phyloP scores from a whole-genome alignment of 2,329 filamentous ascomycete genomes.

The Colletotrichum ledebouriae region DNA sequence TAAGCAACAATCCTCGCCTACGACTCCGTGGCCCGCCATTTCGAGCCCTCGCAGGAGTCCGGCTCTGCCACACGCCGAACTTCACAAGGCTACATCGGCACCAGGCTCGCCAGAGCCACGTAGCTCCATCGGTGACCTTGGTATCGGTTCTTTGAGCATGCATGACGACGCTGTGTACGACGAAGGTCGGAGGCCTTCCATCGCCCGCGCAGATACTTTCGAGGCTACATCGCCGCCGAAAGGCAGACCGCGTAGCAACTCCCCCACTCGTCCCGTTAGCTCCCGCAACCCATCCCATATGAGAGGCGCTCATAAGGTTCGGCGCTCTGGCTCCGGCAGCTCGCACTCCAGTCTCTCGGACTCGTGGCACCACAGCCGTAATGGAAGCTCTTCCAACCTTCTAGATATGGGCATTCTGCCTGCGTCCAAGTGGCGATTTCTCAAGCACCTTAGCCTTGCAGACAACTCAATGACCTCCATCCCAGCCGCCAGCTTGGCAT shows the following conservation, averaged over 20 bases:
- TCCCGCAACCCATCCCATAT: conserved; percentile 80
- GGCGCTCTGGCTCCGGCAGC: conserved; percentile 90
- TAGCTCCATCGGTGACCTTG: conserved; percentile 62
- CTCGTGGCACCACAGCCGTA: conserved; percentile 69
- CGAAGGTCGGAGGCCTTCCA: conserved; percentile 58
- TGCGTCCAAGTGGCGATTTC: conserved; percentile 91
- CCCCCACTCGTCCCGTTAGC: conserved; percentile 81
- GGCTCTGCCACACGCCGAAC: conserved; percentile 73
- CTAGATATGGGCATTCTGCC: conserved; percentile 80
- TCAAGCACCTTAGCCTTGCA: conserved; percentile 90
- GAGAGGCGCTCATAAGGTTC: conserved; percentile 80
- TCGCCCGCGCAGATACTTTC: conserved; percentile 63
- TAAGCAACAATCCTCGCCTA: conserved; percentile 85
- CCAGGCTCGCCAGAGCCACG: conserved; percentile 72
- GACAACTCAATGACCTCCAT: conserved; percentile 92
- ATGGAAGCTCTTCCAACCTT: conserved; percentile 83
- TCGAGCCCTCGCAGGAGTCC: conserved; percentile 73
- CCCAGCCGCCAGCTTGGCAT: conserved; percentile 79
- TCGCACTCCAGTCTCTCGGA: conserved; percentile 85
- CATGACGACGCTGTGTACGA: conserved; percentile 62
- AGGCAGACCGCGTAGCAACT: conserved; percentile 79
- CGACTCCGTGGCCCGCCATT: conserved; percentile 73
- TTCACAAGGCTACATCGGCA: conserved; percentile 76
- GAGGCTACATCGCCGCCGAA: conserved; percentile 61
- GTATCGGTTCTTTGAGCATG: conserved; percentile 70